These are phyloP conservation scores for Conticribra guillardii DNA, from an alignment of 108 stramenopile species.

Conservation along the genomic window DNA sequence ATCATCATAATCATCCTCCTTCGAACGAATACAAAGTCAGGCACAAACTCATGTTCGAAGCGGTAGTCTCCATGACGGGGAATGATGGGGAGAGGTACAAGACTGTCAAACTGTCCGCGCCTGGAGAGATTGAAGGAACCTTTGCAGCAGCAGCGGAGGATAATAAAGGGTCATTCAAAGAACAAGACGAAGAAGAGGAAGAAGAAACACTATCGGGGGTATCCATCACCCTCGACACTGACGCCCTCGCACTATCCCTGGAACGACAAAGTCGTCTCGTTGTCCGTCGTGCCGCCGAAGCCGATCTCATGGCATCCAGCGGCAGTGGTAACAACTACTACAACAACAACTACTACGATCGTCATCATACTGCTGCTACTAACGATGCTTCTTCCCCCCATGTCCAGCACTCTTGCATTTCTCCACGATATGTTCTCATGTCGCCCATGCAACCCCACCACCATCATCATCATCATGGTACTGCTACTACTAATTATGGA, in stretches of 20 bases:
- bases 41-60: slow-evolving; percentile 53
- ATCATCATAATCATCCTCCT: too few species aligned
- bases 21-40: slow-evolving; percentile 55
- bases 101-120: slow-evolving; percentile 72
- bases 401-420: slow-evolving; percentile 36
- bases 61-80: slow-evolving; percentile 54
- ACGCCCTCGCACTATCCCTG: slow-evolving; percentile 76
- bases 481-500: too few species aligned
- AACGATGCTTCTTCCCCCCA: slow-evolving; percentile 16
- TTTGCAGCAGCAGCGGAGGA: too few species aligned
- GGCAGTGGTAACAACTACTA: too few species aligned
- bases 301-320: slow-evolving; percentile 38
- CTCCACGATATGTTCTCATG: slow-evolving; percentile 50
- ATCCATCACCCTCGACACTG: slow-evolving; percentile 71
- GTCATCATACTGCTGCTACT: too few species aligned
- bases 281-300: slow-evolving; percentile 69
- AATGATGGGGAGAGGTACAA: slow-evolving; percentile 69
- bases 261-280: slow-evolving; percentile 78
- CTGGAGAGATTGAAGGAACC: slow-evolving; percentile 75
- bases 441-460: slow-evolving; percentile 28
- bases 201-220: slow-evolving; percentile 74
- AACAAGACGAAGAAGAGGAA: too few species aligned
- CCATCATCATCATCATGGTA: too few species aligned
- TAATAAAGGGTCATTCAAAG: too few species aligned
- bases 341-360: too few species aligned